A percentile compares a stretch with the other conserved stretches of the same genome.
Conservation (phyloP, 768 basidiomycete species). For the Mycena albidolilacea region DNA sequence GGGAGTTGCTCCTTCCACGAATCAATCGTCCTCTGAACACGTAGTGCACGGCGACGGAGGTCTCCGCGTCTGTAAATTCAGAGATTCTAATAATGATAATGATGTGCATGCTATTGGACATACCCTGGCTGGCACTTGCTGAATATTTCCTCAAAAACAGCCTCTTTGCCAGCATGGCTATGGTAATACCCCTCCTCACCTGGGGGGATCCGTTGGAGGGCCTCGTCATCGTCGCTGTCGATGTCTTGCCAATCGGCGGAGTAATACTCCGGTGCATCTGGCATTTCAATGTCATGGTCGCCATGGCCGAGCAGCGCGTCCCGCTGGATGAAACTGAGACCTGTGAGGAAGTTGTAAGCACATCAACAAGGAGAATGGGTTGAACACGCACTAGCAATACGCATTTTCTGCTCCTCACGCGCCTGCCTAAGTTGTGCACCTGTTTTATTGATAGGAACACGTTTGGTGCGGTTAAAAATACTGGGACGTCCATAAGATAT, state of each 20-base stretch:
- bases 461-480: neutral
- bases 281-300: slow-evolving; percentile 19
- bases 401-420: neutral
- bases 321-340: slow-evolving; percentile 8
- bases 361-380: neutral
- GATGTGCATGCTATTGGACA: too few relatives aligned
- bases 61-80: too few relatives aligned
- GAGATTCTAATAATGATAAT: too few relatives aligned
- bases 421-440: neutral
- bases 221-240: slow-evolving; percentile 14
- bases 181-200: slow-evolving; percentile 25
- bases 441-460: slow-evolving; percentile 1
- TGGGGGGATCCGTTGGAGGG: slow-evolving; percentile 5
- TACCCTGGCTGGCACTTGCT: too few relatives aligned
- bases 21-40: too few relatives aligned
- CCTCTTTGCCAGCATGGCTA: too few relatives aligned
- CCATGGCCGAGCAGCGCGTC: slow-evolving; percentile 14
- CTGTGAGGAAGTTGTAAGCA: neutral
- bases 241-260: neutral
- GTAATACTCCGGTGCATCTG: slow-evolving; percentile 8
- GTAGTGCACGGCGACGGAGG: too few relatives aligned
- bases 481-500: slow-evolving; percentile 15
- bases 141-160: too few relatives aligned
- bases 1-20: too few relatives aligned
- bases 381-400: neutral